These are phyloP conservation scores for Ustilago hordei DNA, from an alignment of 1,284 basidiomycete genomes.

Conservation along the genomic window DNA sequence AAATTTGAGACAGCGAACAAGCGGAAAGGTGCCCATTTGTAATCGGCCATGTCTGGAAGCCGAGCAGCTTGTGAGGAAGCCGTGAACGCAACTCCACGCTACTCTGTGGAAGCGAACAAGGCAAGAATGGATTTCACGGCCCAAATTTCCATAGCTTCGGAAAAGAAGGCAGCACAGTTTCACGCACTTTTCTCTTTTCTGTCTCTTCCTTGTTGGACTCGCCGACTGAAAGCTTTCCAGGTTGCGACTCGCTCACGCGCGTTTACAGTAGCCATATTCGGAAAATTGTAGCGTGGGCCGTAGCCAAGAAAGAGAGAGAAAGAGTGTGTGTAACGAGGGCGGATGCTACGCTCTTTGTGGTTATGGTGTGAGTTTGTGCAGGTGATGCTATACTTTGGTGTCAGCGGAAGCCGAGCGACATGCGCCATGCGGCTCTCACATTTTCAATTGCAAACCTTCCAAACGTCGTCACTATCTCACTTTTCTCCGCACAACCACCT, in stretches of 20 bases:
- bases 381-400: neutral
- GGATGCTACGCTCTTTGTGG: slow-evolving; percentile 1
- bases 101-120: neutral
- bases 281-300: neutral
- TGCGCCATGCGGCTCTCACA: neutral
- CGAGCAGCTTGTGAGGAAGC: neutral
- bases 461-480: neutral
- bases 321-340: slow-evolving; percentile 10
- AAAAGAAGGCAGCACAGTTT: slow-evolving; percentile 14
- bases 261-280: neutral
- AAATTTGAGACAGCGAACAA: neutral
- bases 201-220: neutral
- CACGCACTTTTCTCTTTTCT: slow-evolving; percentile 10
- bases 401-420: slow-evolving; percentile 11
- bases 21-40: neutral
- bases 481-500: slow-evolving; percentile 5
- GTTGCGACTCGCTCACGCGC: slow-evolving; percentile 16
- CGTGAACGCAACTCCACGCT: neutral
- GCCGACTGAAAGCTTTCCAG: neutral
- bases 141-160: neutral
- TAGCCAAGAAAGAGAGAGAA: slow-evolving; percentile 10
- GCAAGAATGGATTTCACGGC: slow-evolving; percentile 23
- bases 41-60: neutral
- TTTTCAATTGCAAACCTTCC: neutral
- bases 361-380: neutral